phyloP scores from a whole-genome alignment of 768 basidiomycete genomes.

The Dacryopinax primogenitus region DNA sequence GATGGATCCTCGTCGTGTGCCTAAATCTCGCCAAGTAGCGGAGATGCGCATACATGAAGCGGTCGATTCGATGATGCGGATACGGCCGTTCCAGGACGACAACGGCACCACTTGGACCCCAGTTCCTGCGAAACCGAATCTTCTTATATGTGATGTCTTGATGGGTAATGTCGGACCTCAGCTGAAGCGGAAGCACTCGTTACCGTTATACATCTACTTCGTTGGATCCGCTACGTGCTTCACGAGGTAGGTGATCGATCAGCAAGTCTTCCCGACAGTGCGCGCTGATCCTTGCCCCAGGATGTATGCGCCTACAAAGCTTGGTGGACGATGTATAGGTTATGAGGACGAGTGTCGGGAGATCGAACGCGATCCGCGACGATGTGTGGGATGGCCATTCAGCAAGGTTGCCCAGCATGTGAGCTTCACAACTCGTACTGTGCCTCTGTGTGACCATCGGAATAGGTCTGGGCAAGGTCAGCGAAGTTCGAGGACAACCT shows the following conservation, averaged over 20 bases:
- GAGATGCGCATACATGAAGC: not conserved
- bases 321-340: not conserved
- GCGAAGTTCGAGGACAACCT: not conserved
- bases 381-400: not conserved
- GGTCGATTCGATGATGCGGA: not conserved
- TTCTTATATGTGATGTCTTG: not conserved
- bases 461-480: not conserved
- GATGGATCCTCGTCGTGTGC: not conserved
- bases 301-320: not conserved
- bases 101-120: not conserved
- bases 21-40: not conserved
- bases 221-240: not conserved
- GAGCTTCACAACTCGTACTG: not conserved
- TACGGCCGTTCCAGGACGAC: not conserved
- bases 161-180: not conserved
- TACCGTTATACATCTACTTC: not conserved
- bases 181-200: not conserved
- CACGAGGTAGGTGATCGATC: not conserved
- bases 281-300: no score
- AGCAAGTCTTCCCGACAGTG: not conserved
- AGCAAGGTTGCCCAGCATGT: not conserved
- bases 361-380: not conserved
- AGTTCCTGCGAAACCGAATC: not conserved
- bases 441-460: not conserved
- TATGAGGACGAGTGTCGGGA: not conserved